phyloP scores from a whole-genome alignment of 208 protist genomes.

The Crithidia acanthocephali region DNA sequence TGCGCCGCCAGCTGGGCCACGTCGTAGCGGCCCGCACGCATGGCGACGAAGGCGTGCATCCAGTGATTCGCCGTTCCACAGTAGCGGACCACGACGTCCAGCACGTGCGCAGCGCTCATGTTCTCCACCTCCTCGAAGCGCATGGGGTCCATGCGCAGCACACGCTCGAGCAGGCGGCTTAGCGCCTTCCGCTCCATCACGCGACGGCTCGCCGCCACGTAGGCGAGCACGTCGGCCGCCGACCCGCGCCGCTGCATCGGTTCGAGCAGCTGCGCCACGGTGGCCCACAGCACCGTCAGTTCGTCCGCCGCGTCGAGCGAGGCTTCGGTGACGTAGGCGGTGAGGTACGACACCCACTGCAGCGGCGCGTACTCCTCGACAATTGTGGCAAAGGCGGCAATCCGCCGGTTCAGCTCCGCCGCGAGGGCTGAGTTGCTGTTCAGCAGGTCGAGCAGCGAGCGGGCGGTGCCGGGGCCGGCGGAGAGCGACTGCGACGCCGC shows the following conservation, averaged over 20 bases:
- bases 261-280: constrained; percentile 52
- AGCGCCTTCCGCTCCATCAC: constrained; percentile 76
- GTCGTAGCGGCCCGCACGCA: constrained; percentile 85
- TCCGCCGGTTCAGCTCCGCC: constrained; percentile 42
- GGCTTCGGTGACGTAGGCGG: constrained; percentile 49
- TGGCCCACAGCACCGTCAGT: constrained; percentile 61
- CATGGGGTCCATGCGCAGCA: constrained; percentile 53
- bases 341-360: constrained; percentile 66
- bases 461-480: constrained; percentile 6
- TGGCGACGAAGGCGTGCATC: constrained; percentile 68
- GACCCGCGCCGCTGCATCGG: constrained; percentile 50
- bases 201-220: constrained; percentile 61
- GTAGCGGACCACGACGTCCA: constrained; percentile 51
- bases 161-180: constrained; percentile 45
- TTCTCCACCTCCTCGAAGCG: constrained; percentile 61
- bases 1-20: constrained; percentile 51
- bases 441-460: constrained; percentile 36
- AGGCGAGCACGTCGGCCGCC: constrained; percentile 50
- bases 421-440: constrained; percentile 47
- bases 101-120: constrained; percentile 53
- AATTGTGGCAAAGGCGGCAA: constrained; percentile 65
- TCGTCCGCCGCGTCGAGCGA: constrained; percentile 43
- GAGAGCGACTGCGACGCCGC: constrained; percentile 1
- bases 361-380: constrained; percentile 55
- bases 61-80: constrained; percentile 56